Evolutionary conservation across 2,329 filamentous ascomycete genomes (phyloP).

Genomic region (Fusarium dimerum): DNA sequence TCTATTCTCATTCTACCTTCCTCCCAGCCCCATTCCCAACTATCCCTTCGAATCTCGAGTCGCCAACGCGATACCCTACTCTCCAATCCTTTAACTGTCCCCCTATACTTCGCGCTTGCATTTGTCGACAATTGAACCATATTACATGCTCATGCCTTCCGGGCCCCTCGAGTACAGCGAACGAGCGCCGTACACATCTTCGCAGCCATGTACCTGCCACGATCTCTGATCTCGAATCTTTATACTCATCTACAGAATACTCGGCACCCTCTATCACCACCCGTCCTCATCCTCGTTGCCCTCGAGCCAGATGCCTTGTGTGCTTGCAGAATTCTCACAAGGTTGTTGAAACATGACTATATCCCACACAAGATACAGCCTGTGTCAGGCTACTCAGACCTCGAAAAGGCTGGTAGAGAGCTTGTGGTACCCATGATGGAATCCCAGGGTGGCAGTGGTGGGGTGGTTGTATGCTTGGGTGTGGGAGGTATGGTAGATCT

Average conservation of each 20-base stretch:
- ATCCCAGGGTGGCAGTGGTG: constrained; percentile 79
- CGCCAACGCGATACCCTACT: constrained; percentile 19
- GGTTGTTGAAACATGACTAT: constrained; percentile 94
- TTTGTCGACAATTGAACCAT: constrained; percentile 5
- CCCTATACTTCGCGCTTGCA: constrained; percentile 5
- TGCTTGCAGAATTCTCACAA: constrained; percentile 89
- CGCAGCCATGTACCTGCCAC: constrained; percentile 85
- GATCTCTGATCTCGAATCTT: constrained; percentile 83
- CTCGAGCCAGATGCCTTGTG: constrained; percentile 95
- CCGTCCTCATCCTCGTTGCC: constrained; percentile 87
- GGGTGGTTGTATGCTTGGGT: constrained; percentile 87
- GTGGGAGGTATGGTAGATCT: constrained; percentile 91
- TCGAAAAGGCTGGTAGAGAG: constrained; percentile 76
- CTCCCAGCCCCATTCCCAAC: neutral
- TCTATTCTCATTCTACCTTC: neutral
- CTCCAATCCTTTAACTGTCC: constrained; percentile 12
- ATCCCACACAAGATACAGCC: constrained; percentile 98
- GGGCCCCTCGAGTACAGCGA: constrained; percentile 15
- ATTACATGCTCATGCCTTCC: constrained; percentile 28
- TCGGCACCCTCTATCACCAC: constrained; percentile 86
- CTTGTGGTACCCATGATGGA: constrained; percentile 86
- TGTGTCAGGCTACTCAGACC: constrained; percentile 87
- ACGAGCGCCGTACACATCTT: constrained; percentile 10
- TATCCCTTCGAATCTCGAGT: constrained; percentile 4
- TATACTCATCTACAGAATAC: constrained; percentile 86